These are phyloP conservation scores for Rosa rugosa DNA, from an alignment of 306 rosid genomes.

Conservation along the genomic window DNA sequence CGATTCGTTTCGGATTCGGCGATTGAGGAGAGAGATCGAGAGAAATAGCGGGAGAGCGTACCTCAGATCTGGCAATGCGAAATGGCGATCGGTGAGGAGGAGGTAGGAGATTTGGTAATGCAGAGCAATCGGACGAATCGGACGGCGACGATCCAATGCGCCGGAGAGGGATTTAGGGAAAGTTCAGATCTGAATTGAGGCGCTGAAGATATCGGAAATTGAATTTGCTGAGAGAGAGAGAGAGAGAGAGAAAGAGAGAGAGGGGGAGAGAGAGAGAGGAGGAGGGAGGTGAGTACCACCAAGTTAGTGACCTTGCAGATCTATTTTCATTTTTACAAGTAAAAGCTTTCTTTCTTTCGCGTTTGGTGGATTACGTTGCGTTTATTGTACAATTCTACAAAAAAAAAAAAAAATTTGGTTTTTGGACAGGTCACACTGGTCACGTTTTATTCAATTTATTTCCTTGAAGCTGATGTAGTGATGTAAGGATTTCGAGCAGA, in stretches of 20 bases:
- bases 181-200: constrained; percentile 16
- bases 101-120: neutral
- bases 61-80: constrained; percentile 29
- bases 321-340: constrained; percentile 8
- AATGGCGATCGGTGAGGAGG: constrained; percentile 1
- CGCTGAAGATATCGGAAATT: neutral
- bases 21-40: neutral
- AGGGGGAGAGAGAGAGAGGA: constrained; percentile 6
- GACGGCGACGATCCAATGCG: neutral
- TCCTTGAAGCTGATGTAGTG: neutral
- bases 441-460: neutral
- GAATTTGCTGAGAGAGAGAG: neutral
- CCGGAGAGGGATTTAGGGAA: neutral
- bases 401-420: too few relatives aligned
- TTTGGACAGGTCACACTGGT: neutral
- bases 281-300: neutral
- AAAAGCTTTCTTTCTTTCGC: neutral
- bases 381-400: neutral
- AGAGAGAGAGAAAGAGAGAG: neutral
- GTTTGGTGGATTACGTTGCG: neutral
- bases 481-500: neutral
- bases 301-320: constrained; percentile 18
- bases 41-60: neutral
- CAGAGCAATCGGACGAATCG: neutral
- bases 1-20: neutral